Percentiles rank a stretch among this genome's conserved stretches.
Conservation (phyloP, 805 yeast species). For the Candida pseudofarinosa region DNA sequence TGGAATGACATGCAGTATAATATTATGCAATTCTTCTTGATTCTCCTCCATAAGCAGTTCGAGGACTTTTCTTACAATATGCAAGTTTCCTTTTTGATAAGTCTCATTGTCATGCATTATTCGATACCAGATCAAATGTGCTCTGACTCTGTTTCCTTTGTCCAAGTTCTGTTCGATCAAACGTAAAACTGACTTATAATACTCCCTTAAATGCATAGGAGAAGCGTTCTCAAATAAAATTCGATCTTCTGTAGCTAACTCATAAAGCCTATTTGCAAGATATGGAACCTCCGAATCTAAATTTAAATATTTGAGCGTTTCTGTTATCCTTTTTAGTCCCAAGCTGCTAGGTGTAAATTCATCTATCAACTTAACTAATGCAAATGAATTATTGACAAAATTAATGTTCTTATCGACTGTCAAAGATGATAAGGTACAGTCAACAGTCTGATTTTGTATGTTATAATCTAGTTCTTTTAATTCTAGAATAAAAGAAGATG, state of each 20-base stretch:
- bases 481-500: slow-evolving; percentile 14
- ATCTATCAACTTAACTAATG: slow-evolving; percentile 9
- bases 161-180: slow-evolving; percentile 11
- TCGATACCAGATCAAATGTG: slow-evolving; percentile 15
- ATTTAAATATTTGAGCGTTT: slow-evolving; percentile 3
- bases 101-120: neutral
- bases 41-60: neutral
- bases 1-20: neutral
- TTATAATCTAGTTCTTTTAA: slow-evolving; percentile 5
- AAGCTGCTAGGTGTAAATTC: slow-evolving; percentile 1
- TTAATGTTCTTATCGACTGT: slow-evolving; percentile 6
- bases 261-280: slow-evolving; percentile 15
- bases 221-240: neutral
- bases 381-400: slow-evolving; percentile 8
- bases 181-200: neutral
- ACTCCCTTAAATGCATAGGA: neutral
- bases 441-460: slow-evolving; percentile 2
- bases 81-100: neutral
- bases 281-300: slow-evolving; percentile 9
- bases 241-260: neutral
- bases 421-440: slow-evolving; percentile 9
- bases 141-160: slow-evolving; percentile 11
- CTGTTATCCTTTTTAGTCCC: neutral
- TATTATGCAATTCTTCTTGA: neutral
- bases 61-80: neutral